Percentiles rank a stretch among this genome's conserved stretches.
Evolutionary conservation across 768 basidiomycete species (phyloP).

Genomic region (Heimioporus sp.): DNA sequence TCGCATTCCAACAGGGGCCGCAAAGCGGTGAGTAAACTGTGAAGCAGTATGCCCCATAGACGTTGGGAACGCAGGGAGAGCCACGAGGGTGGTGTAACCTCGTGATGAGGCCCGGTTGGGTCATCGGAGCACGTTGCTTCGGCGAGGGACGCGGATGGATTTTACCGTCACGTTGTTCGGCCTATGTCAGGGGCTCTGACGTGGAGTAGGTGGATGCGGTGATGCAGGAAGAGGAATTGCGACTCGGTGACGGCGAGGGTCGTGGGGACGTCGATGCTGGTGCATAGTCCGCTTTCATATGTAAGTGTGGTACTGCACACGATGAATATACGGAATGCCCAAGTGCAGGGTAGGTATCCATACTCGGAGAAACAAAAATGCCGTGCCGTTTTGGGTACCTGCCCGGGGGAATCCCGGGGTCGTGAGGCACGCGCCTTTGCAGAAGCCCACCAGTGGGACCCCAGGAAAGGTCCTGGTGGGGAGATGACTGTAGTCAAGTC

Average conservation of each 20-base stretch:
- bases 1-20: slow-evolving; percentile 33
- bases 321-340: no score
- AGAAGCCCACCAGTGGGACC: no score
- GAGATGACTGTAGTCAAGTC: no score
- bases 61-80: slow-evolving; percentile 28
- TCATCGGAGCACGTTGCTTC: slow-evolving; percentile 34
- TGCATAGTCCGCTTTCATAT: no score
- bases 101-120: slow-evolving; percentile 27
- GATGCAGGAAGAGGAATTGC: slow-evolving; percentile 7
- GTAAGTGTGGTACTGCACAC: no score
- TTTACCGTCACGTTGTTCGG: slow-evolving; percentile 33
- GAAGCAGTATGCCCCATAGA: slow-evolving; percentile 34
- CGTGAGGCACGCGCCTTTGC: no score
- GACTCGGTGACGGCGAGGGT: slow-evolving; percentile 3
- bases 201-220: background rate
- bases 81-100: slow-evolving; percentile 32
- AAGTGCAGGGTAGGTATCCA: no score
- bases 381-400: no score
- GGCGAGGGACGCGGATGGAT: slow-evolving; percentile 13
- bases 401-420: no score
- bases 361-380: no score
- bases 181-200: slow-evolving; percentile 21
- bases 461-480: no score
- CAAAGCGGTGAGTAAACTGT: slow-evolving; percentile 30
- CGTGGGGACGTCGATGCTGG: no score